These are phyloP conservation scores for Saturnispora besseyi DNA, from an alignment of 805 yeast genomes.

Conservation along the genomic window DNA sequence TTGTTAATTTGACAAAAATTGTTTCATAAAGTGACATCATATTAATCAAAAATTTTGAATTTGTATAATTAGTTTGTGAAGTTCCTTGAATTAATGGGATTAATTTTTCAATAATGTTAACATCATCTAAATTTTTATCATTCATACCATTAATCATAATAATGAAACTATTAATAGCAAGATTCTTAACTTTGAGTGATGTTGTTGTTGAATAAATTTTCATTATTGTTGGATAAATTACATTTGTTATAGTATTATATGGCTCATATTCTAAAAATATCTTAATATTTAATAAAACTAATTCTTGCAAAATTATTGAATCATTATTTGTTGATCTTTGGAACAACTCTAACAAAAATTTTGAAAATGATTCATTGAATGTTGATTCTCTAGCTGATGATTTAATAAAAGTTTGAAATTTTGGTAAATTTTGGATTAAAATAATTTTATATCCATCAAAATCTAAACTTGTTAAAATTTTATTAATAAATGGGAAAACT, in stretches of 20 bases:
- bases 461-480: constrained; percentile 18
- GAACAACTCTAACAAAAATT: constrained; percentile 26
- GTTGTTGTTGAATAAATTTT: constrained; percentile 77
- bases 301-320: constrained; percentile 26
- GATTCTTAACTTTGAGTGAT: constrained; percentile 66
- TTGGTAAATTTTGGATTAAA: constrained; percentile 23
- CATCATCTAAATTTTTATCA: constrained; percentile 57
- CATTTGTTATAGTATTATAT: constrained; percentile 56
- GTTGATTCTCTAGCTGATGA: constrained; percentile 16
- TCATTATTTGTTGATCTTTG: constrained; percentile 20
- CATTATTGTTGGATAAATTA: constrained; percentile 64
- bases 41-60: constrained; percentile 21
- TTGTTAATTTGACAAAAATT: constrained; percentile 22
- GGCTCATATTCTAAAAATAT: constrained; percentile 28
- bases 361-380: constrained; percentile 21
- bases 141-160: constrained; percentile 35
- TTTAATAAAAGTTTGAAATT: constrained; percentile 23
- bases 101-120: constrained; percentile 64
- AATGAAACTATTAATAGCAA: constrained; percentile 53
- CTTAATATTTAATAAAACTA: constrained; percentile 22
- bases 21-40: constrained; percentile 24
- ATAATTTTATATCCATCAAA: constrained; percentile 26
- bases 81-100: constrained; percentile 57
- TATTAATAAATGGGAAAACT: constrained; percentile 40
- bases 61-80: constrained; percentile 24